Evolutionary conservation across 2,329 filamentous ascomycete genomes (phyloP).

Genomic region (Beauveria sp.): DNA sequence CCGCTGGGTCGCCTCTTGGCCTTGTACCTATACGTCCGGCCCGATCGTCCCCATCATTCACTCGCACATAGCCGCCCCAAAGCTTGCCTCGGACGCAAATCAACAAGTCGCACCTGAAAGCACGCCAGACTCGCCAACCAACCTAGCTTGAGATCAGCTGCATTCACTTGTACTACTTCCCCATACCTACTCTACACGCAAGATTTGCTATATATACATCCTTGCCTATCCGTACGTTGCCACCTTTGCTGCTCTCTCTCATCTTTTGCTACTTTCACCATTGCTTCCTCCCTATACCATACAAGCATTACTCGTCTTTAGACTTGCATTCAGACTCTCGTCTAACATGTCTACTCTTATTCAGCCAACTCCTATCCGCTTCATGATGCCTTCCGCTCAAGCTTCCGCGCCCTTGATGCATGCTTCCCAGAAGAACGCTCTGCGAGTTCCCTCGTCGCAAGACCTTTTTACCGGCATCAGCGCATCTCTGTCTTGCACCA

Average conservation of each 20-base stretch:
- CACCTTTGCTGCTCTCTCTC: not conserved
- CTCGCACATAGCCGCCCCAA: constrained; percentile 2
- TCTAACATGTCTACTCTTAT: constrained; percentile 7
- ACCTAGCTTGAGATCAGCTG: not conserved
- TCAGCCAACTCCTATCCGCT: constrained; percentile 4
- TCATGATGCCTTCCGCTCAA: constrained; percentile 27
- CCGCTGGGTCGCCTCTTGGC: not conserved
- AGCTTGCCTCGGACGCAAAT: constrained; percentile 9
- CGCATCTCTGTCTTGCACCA: constrained; percentile 39
- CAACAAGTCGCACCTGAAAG: not conserved
- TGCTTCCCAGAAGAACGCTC: constrained; percentile 36
- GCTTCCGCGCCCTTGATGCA: constrained; percentile 35
- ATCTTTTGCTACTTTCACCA: not conserved
- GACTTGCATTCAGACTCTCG: not conserved
- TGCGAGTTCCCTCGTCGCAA: constrained; percentile 35
- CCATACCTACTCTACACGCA: not conserved
- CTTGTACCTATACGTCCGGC: not conserved
- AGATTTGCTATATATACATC: not conserved
- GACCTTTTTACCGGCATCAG: constrained; percentile 47
- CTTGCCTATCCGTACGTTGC: not conserved
- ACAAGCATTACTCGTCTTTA: not conserved
- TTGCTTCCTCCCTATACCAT: not conserved
- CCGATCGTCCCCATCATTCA: constrained; percentile 6
- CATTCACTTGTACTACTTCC: not conserved
- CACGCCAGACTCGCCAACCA: not conserved